Evolutionary conservation across 1,139 yeast species (phyloP).

Genomic region (Taphrina sp.): DNA sequence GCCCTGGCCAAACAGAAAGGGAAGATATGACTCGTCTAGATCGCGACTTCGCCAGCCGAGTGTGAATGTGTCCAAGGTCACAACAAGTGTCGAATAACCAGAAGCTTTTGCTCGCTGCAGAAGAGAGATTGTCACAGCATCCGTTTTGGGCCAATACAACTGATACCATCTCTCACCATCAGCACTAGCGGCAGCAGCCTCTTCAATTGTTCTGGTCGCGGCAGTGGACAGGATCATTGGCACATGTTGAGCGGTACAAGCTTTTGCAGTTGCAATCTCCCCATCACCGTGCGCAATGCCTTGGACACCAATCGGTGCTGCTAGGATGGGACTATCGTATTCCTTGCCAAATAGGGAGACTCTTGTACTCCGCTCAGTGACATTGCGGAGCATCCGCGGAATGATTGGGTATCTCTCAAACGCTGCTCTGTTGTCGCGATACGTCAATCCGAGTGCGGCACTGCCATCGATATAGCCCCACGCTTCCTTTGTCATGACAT

Average conservation of each 20-base stretch:
- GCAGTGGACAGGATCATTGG: slow-evolving; percentile 42
- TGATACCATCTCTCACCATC: slow-evolving; percentile 41
- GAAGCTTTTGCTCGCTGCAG: slow-evolving; percentile 39
- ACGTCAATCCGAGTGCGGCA: slow-evolving; percentile 34
- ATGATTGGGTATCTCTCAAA: slow-evolving; percentile 34
- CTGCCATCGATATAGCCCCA: slow-evolving; percentile 35
- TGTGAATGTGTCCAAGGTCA: slow-evolving; percentile 41
- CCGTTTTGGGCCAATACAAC: slow-evolving; percentile 42
- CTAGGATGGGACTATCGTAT: slow-evolving; percentile 39
- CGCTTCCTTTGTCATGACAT: slow-evolving; percentile 14
- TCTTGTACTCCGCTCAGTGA: slow-evolving; percentile 36
- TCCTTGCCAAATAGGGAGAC: slow-evolving; percentile 38
- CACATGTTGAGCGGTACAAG: slow-evolving; percentile 39
- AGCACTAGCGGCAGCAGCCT: slow-evolving; percentile 40
- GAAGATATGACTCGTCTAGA: slow-evolving; percentile 40
- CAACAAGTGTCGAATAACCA: slow-evolving; percentile 41
- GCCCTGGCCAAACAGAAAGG: slow-evolving; percentile 41
- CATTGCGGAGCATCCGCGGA: slow-evolving; percentile 36
- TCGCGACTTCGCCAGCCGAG: slow-evolving; percentile 43
- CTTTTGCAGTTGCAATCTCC: slow-evolving; percentile 40
- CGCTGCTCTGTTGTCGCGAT: slow-evolving; percentile 34
- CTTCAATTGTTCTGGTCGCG: slow-evolving; percentile 40
- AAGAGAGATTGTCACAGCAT: slow-evolving; percentile 40
- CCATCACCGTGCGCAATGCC: slow-evolving; percentile 40
- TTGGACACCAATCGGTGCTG: slow-evolving; percentile 42